A percentile compares a stretch with the other conserved stretches of the same genome.
Conservation (phyloP, 148 eudicot genomes). For the Hydrangea macrophylla region DNA sequence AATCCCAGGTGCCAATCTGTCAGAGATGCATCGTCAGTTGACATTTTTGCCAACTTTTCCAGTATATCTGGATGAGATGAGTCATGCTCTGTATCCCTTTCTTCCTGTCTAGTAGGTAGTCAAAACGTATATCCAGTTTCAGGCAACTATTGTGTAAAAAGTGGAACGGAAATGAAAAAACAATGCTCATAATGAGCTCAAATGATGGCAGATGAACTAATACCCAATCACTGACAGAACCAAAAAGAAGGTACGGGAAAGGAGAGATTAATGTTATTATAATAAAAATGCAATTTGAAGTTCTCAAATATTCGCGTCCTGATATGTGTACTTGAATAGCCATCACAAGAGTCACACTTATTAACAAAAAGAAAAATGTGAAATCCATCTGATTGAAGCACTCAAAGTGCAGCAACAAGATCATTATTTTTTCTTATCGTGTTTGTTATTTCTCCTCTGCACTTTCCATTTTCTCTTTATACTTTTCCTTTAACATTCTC, state of each 20-base stretch:
- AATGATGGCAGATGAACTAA: neutral
- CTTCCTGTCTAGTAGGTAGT: conserved; percentile 62
- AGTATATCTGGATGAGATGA: conserved; percentile 41
- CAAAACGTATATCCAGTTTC: conserved; percentile 11
- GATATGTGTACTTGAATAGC: conserved; percentile 7
- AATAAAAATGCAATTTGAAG: neutral
- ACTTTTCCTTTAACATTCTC: too few relatives aligned
- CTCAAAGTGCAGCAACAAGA: neutral
- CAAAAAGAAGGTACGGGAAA: neutral
- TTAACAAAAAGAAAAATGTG: neutral
- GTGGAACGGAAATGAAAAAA: neutral
- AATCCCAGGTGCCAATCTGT: conserved; percentile 93
- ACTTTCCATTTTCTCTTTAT: neutral
- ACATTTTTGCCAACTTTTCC: conserved; percentile 59
- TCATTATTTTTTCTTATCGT: too few relatives aligned
- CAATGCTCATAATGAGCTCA: too few relatives aligned
- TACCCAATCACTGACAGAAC: neutral
- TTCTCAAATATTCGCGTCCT: neutral
- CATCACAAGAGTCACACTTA: conserved; percentile 5
- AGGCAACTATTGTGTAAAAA: neutral
- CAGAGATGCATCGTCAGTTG: conserved; percentile 60
- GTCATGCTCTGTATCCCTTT: conserved; percentile 51
- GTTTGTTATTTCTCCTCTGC: neutral
- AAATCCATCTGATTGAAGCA: neutral
- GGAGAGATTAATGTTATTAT: neutral